Evolutionary conservation across 306 rosid species (phyloP).

Genomic region (Ormosia semicastrata): DNA sequence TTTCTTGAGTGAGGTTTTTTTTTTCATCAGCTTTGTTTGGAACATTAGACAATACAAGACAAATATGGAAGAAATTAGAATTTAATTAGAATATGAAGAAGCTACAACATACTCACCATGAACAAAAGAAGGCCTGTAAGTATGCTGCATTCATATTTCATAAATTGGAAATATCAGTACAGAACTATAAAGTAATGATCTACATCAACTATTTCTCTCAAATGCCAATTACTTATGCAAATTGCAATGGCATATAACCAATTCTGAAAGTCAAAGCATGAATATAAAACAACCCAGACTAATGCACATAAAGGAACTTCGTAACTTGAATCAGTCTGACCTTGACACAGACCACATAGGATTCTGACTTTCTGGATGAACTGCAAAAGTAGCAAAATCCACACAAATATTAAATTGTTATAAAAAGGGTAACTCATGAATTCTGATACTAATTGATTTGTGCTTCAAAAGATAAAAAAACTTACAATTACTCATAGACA

Average conservation of each 20-base stretch:
- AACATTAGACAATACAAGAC: not conserved
- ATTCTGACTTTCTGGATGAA: no score
- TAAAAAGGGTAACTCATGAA: not conserved
- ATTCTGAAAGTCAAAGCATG: not conserved
- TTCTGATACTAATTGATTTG: not conserved
- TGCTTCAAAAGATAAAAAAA: no score
- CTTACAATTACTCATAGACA: slow-evolving; percentile 98
- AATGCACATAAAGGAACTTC: not conserved
- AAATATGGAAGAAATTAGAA: not conserved
- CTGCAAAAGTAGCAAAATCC: slow-evolving; percentile 32
- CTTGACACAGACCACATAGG: slow-evolving; percentile 99
- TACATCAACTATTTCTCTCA: slow-evolving; percentile 9
- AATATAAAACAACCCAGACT: not conserved
- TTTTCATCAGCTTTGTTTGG: no score
- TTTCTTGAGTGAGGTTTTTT: no score
- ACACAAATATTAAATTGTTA: slow-evolving; percentile 19
- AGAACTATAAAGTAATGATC: slow-evolving; percentile 3
- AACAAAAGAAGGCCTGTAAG: slow-evolving; percentile 96
- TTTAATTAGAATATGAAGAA: no score
- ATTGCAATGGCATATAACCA: slow-evolving; percentile 18
- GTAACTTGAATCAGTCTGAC: slow-evolving; percentile 41
- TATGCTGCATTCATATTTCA: slow-evolving; percentile 85
- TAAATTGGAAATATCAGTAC: slow-evolving; percentile 40
- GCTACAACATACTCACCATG: slow-evolving; percentile 64
- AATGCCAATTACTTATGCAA: not conserved